Evolutionary conservation across 2,329 filamentous ascomycete genomes (phyloP), one percentile per base, ranked within the genome.

Genomic region (Lachnellula arida): DNA sequence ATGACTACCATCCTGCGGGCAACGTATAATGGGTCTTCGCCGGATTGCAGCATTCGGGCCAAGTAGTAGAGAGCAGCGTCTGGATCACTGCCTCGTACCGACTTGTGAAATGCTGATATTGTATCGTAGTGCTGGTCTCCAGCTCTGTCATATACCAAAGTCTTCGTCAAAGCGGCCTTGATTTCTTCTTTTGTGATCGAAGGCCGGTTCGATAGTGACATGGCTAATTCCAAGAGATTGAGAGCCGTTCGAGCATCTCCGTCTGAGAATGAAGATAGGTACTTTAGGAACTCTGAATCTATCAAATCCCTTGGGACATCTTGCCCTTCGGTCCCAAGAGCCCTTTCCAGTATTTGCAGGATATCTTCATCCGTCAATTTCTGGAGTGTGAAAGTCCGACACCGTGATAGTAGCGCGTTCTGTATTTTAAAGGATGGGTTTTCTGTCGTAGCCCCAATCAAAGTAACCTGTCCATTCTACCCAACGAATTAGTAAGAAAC

Each of bases 51-150:
- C 94, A 99, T 99, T 37, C 94, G 87, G 0, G 89, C 90, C 1
- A 99, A 83, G 71, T 97, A 99, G 75, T 97, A 99, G 1, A 99
- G 80, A 0, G 93, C 82, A 0, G 93, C 94, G 71, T 97, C 89
- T 0, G 93, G 73, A 67, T 97, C 87, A 54, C 85, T 88, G 42
- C 94, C 94, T 46, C 94, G 88, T 9, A 97, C 86, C 2, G 91
- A 91, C 68, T 99, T 99, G 79, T 97, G 94, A 66, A 97, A 94
- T 32, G 94, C 94, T 0, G 90, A 96, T 67, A 99, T 97, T 52
- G 89, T 94, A 70, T 99, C 93, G 75, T 97, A 99, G 74, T 97
- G 94, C 70, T 96, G 91, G 72, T 99, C 94, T 51, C 94, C 93
- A 0, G 89, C 89, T 53, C 94, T 85, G 72, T 99, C 94, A 73